A percentile compares a stretch with the other conserved stretches of the same genome.
Evolutionary conservation across 768 basidiomycete species (phyloP).

Genomic region (Lactarius pseudohatsudake): DNA sequence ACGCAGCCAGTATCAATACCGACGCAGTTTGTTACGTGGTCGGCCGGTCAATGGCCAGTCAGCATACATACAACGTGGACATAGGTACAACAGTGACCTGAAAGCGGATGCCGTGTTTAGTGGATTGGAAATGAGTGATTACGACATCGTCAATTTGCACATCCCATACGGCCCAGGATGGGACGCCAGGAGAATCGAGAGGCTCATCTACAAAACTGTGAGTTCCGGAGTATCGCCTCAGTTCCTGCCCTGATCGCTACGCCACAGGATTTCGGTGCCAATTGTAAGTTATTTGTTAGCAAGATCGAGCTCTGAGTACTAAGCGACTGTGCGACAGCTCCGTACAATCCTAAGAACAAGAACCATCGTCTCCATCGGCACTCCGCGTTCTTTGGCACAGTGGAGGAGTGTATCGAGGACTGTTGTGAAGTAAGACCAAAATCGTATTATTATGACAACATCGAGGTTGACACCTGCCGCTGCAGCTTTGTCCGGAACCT

Average conservation of each 20-base stretch:
- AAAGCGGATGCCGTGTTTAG: slow-evolving; percentile 45
- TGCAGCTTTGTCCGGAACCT: slow-evolving; percentile 55
- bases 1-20: slow-evolving; percentile 47
- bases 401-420: slow-evolving; percentile 57
- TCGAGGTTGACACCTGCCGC: background rate
- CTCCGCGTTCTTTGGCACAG: slow-evolving; percentile 60
- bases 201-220: slow-evolving; percentile 57
- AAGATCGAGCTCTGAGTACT: background rate
- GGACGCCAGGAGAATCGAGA: slow-evolving; percentile 56
- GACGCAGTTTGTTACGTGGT: slow-evolving; percentile 50
- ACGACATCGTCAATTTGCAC: slow-evolving; percentile 54
- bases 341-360: slow-evolving; percentile 65
- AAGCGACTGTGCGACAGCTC: slow-evolving; percentile 39
- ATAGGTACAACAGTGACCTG: slow-evolving; percentile 53
- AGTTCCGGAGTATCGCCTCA: slow-evolving; percentile 26
- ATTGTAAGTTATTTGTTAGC: slow-evolving; percentile 46
- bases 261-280: slow-evolving; percentile 47
- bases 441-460: background rate
- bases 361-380: slow-evolving; percentile 59
- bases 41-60: slow-evolving; percentile 38
- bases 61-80: slow-evolving; percentile 28
- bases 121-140: slow-evolving; percentile 55
- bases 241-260: slow-evolving; percentile 12
- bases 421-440: slow-evolving; percentile 53
- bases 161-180: slow-evolving; percentile 64